Evolutionary conservation across 257 asterid species (phyloP).

Genomic region (Lithospermum erythrorhizon): DNA sequence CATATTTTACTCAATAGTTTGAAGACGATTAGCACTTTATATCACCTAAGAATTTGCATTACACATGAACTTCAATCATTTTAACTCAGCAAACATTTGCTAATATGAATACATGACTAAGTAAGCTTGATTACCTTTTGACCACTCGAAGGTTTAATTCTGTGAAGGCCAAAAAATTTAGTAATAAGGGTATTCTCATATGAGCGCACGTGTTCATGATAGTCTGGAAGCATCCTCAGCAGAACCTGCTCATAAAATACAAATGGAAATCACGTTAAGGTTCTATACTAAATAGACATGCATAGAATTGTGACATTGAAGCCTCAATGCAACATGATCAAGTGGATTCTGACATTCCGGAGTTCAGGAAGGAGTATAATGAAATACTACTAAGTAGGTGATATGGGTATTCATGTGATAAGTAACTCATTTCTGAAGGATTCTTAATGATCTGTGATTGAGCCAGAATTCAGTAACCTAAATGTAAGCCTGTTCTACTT

Average conservation of each 20-base stretch:
- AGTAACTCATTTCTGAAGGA: too few relatives aligned
- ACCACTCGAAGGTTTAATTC: constrained; percentile 91
- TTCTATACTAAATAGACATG: background rate
- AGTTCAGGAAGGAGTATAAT: background rate
- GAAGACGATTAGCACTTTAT: too few relatives aligned
- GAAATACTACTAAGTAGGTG: too few relatives aligned
- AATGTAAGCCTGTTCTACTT: too few relatives aligned
- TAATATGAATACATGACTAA: background rate
- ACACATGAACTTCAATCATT: background rate
- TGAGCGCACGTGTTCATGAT: constrained; percentile 63
- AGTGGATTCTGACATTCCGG: background rate
- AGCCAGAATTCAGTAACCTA: background rate
- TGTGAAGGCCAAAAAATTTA: constrained; percentile 94
- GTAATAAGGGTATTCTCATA: constrained; percentile 85
- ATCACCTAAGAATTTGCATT: too few relatives aligned
- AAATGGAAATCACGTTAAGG: background rate
- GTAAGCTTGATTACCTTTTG: constrained; percentile 55
- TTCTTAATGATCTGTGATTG: background rate
- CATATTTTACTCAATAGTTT: too few relatives aligned
- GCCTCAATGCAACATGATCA: background rate
- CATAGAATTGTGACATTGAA: background rate
- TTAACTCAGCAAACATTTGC: background rate
- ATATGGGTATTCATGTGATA: too few relatives aligned
- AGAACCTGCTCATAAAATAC: constrained; percentile 51
- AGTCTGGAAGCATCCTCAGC: constrained; percentile 86